Evolutionary conservation across 2,329 filamentous ascomycete species (phyloP), one percentile per base, ranked within the genome.

Genomic region (Zalaria sp.): DNA sequence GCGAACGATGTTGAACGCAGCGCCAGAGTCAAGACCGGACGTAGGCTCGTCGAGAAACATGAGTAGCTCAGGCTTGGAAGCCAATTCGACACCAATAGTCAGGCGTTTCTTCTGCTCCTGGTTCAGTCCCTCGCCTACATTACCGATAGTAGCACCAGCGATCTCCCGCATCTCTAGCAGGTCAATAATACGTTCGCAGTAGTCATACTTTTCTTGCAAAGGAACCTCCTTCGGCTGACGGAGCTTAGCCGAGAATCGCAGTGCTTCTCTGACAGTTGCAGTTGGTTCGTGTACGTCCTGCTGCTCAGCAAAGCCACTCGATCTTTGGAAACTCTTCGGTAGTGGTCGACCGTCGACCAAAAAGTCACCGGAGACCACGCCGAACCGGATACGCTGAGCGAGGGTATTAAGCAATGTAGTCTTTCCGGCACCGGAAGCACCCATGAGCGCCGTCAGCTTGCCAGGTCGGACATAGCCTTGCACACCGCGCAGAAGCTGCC

Each of bases 391-490:
- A 9, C 79, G 65, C 42, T 74, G 67, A 0, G 73, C 73, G 3
- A 79, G 69, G 32, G 52, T 54, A 53, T 78, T 86, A 11, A 87
- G 66, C 29, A 96, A 75, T 8, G 83, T 75, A 0, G 89, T 96
- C 68, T 96, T 98, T 53, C 89, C 89, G 38, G 77, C 74, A 49
- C 80, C 83, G 41, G 80, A 79, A 10, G 89, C 86, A 1, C 89
- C 91, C 40, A 88, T 60, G 35, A 94, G 73, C 6, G 66, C 68
- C 3, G 67, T 75, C n/a, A 75, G 59, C 1, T 65, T 69, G 2
- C 71, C 73, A 6, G 72, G 72, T 46, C 71, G 73, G 2, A 74
- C 71, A 57, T 63, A 76, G 5, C 62, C 73, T 25, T 63, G 64
- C 3, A 77, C 68, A 43, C 73, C 55, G 38, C 76, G 69, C 4